Conservation (phyloP, 2,329 filamentous ascomycete species). For the Sclerotinia trifoliorum region DNA sequence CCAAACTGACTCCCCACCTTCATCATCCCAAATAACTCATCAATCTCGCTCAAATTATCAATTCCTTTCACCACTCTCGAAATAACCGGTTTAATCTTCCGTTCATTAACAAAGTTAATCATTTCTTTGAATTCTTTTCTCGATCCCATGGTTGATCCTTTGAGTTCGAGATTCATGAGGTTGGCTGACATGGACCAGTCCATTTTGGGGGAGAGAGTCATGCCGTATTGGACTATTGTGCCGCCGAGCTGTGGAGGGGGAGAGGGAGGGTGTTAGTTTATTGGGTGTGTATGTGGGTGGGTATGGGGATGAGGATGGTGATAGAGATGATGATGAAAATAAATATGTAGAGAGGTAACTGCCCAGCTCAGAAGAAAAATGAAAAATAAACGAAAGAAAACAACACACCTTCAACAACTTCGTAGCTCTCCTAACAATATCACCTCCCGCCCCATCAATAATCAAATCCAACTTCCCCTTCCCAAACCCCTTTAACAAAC, state of each 20-base stretch:
- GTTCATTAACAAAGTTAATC: slow-evolving; percentile 74
- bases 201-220: slow-evolving; percentile 85
- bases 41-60: slow-evolving; percentile 73
- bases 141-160: slow-evolving; percentile 88
- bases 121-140: slow-evolving; percentile 87
- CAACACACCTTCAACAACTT: slow-evolving; percentile 63
- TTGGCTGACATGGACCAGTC: slow-evolving; percentile 82
- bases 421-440: slow-evolving; percentile 68
- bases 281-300: too few relatives aligned
- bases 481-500: slow-evolving; percentile 57
- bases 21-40: slow-evolving; percentile 84
- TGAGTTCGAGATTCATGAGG: slow-evolving; percentile 82
- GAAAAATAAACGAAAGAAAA: slow-evolving; percentile 4
- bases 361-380: too few relatives aligned
- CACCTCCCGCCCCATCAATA: slow-evolving; percentile 86
- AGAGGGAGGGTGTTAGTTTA: slow-evolving; percentile 1
- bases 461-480: slow-evolving; percentile 75
- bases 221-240: slow-evolving; percentile 83
- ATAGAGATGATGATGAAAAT: not conserved
- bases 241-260: slow-evolving; percentile 60
- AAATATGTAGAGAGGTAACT: too few relatives aligned
- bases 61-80: slow-evolving; percentile 72
- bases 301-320: not conserved
- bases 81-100: slow-evolving; percentile 74
- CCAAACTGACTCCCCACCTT: slow-evolving; percentile 84